Evolutionary conservation across 177 flowering plant genomes (phyloP).

Genomic region (Telopea speciosissima): DNA sequence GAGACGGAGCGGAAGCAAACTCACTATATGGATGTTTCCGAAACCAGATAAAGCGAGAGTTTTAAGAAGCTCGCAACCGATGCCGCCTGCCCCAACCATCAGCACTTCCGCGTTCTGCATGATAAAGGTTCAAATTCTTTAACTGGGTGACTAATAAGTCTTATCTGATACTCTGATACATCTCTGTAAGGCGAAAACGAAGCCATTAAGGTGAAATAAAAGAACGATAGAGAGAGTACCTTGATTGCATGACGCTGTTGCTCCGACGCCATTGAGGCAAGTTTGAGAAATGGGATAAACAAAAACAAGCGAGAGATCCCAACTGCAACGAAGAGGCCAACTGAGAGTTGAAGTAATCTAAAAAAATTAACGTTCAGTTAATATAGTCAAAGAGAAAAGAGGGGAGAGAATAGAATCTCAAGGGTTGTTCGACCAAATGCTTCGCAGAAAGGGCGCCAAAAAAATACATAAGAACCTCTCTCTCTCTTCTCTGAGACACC

Average conservation of each 20-base stretch:
- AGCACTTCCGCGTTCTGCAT: constrained; percentile 63
- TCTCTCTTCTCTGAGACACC: neutral
- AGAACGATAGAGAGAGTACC: constrained; percentile 12
- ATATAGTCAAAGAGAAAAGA: neutral
- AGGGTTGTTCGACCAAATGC: constrained; percentile 4
- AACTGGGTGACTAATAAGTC: constrained; percentile 1
- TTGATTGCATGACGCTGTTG: constrained; percentile 21
- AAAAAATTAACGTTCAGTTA: no score
- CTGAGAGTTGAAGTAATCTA: neutral
- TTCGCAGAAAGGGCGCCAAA: constrained; percentile 21
- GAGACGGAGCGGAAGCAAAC: constrained; percentile 6
- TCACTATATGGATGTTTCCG: constrained; percentile 71
- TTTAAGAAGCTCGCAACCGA: constrained; percentile 82
- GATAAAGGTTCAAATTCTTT: neutral
- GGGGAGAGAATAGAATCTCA: constrained; percentile 2
- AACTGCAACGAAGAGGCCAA: neutral
- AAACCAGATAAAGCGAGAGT: constrained; percentile 78
- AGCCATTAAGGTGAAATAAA: neutral
- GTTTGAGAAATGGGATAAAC: neutral
- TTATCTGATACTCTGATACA: no score
- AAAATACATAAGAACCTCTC: neutral
- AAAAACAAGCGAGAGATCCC: neutral
- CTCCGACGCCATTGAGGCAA: constrained; percentile 22
- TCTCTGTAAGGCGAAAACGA: no score
- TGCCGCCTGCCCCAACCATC: constrained; percentile 89